phyloP scores from a whole-genome alignment of 1,284 basidiomycete genomes.

The Leccinum angustisporum region DNA sequence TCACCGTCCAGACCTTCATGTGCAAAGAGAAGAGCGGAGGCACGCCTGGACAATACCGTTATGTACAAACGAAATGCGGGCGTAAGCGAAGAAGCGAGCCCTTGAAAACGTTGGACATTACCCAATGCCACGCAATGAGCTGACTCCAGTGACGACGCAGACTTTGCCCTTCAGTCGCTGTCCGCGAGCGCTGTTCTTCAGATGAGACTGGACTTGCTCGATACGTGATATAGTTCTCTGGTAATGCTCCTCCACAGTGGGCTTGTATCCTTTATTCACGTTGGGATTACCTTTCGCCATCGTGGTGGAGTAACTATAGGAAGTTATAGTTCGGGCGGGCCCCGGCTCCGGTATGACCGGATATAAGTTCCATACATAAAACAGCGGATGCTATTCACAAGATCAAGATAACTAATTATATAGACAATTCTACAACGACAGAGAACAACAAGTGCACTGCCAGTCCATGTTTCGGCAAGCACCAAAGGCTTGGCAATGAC shows the following conservation, averaged over 20 bases:
- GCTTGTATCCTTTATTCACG: slow-evolving; percentile 9
- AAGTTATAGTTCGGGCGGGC: not conserved
- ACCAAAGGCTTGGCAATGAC: slow-evolving; percentile 9
- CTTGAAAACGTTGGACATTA: slow-evolving; percentile 31
- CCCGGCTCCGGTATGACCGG: not conserved
- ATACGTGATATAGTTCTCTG: slow-evolving; percentile 63
- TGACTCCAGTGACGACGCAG: slow-evolving; percentile 88
- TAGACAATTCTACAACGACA: not conserved
- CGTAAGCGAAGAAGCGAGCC: slow-evolving; percentile 14
- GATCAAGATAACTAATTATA: slow-evolving; percentile 8
- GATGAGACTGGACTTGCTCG: slow-evolving; percentile 69
- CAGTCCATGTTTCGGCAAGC: slow-evolving; percentile 14
- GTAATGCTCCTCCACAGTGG: slow-evolving; percentile 46
- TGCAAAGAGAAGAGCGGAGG: slow-evolving; percentile 73
- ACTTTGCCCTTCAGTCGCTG: slow-evolving; percentile 76
- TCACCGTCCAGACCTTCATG: slow-evolving; percentile 62
- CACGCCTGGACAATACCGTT: slow-evolving; percentile 51
- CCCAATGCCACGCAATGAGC: slow-evolving; percentile 85
- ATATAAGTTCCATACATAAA: not conserved
- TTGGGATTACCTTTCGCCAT: slow-evolving; percentile 22
- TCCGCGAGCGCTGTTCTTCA: slow-evolving; percentile 54
- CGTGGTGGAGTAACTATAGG: not conserved
- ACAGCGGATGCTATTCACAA: slow-evolving; percentile 13
- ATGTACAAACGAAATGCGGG: slow-evolving; percentile 8
- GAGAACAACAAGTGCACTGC: slow-evolving; percentile 7